A percentile compares a stretch with the other conserved stretches of the same genome.
phyloP scores from a whole-genome alignment of 78 protist genomes.

The Isochrysis galbana region DNA sequence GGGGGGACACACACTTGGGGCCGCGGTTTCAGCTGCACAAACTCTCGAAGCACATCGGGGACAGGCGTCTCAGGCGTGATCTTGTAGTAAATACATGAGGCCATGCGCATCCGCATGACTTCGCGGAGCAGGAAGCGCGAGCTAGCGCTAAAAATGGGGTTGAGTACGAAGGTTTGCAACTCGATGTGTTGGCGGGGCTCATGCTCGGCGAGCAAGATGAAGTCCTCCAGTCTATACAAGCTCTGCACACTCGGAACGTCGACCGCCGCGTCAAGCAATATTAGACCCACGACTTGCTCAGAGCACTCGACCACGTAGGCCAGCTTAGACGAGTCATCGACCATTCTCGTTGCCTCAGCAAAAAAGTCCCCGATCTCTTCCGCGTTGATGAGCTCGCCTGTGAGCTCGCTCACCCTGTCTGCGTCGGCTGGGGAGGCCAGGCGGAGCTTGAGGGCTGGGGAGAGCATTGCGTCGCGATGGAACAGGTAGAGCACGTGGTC shows the following conservation, averaged over 20 bases:
- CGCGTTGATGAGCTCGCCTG: background rate
- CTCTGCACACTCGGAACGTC: background rate
- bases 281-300: background rate
- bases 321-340: background rate
- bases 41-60: background rate
- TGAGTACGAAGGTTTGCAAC: background rate
- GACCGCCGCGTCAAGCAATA: background rate
- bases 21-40: background rate
- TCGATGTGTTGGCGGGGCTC: background rate
- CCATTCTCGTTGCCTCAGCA: background rate
- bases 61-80: background rate
- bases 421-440: background rate
- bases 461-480: constrained; percentile 21
- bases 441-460: background rate
- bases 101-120: background rate
- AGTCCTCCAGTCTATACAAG: constrained; percentile 5
- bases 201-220: background rate
- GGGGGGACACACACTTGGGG: background rate
- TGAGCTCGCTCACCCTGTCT: background rate
- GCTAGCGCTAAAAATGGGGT: background rate
- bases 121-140: background rate
- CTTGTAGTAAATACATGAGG: background rate
- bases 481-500: constrained; percentile 30
- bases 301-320: background rate
- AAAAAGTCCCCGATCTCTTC: background rate